These are phyloP conservation scores for Hysterium pulicare DNA, from an alignment of 2,329 filamentous ascomycete genomes.

Conservation along the genomic window DNA sequence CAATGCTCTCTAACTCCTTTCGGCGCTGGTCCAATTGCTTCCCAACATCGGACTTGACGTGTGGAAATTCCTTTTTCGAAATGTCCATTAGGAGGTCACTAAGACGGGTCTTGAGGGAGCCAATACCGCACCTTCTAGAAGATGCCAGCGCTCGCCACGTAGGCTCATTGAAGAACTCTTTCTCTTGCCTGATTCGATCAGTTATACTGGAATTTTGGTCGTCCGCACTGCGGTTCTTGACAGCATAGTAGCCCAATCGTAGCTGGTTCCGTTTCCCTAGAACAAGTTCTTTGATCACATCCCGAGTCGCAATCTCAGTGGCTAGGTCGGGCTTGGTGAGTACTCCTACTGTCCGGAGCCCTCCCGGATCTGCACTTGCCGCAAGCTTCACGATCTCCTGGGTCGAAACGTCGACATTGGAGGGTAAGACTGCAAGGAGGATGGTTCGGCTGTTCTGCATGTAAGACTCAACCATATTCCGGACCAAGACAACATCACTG, in stretches of 20 bases:
- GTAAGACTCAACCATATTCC: conserved; percentile 14
- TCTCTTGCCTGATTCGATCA: conserved; percentile 32
- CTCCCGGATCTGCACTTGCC: conserved; percentile 26
- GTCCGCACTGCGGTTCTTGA: conserved; percentile 29
- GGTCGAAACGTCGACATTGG: conserved; percentile 42
- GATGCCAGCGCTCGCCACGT: conserved; percentile 2
- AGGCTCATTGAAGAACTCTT: conserved; percentile 29
- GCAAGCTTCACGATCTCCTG: conserved; percentile 47
- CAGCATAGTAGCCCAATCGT: conserved; percentile 30
- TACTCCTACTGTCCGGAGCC: conserved; percentile 34
- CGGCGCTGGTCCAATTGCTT: conserved; percentile 3
- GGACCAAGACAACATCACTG: conserved; percentile 12
- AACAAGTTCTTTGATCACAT: conserved; percentile 20
- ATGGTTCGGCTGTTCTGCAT: conserved; percentile 17
- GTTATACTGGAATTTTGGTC: conserved; percentile 14
- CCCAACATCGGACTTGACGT: conserved; percentile 24
- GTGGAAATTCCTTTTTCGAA: conserved; percentile 46
- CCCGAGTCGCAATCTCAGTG: conserved; percentile 17
- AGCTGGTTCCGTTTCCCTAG: conserved; percentile 20
- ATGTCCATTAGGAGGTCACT: conserved; percentile 42
- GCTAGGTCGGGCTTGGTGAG: conserved; percentile 38
- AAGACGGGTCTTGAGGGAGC: conserved; percentile 38
- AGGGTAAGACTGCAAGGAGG: conserved; percentile 17
- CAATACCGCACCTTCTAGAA: conserved; percentile 33
- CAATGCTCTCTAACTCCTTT: conserved; percentile 7